Percentiles rank a stretch among this genome's conserved stretches.
These are phyloP conservation scores for Podila epicladia DNA, from an alignment of 192 early-diverging fungal species.

Conservation along the genomic window DNA sequence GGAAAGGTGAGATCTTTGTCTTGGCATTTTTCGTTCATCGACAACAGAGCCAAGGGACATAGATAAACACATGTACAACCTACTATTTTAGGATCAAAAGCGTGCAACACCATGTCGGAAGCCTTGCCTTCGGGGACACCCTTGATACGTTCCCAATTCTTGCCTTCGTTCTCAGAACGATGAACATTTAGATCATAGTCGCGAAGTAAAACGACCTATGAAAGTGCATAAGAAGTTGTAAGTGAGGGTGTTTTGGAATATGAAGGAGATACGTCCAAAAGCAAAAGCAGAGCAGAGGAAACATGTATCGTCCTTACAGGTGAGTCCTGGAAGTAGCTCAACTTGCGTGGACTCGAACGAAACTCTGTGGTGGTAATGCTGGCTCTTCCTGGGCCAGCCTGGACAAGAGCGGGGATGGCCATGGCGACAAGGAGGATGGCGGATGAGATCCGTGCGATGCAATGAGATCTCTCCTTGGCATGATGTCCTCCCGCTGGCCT, in stretches of 20 bases:
- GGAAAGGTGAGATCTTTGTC: slow-evolving; percentile 30
- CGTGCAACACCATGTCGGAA: slow-evolving; percentile 65
- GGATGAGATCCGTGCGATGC: slow-evolving; percentile 15
- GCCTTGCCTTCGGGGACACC: slow-evolving; percentile 59
- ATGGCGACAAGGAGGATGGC: slow-evolving; percentile 15
- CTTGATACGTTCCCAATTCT: slow-evolving; percentile 61
- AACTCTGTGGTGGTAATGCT: slow-evolving; percentile 12
- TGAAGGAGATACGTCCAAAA: background rate
- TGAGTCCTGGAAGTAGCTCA: slow-evolving; percentile 40
- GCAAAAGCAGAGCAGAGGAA: background rate
- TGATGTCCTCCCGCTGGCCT: background rate
- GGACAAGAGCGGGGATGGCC: background rate
- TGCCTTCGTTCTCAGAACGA: slow-evolving; percentile 75
- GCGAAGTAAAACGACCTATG: slow-evolving; percentile 30
- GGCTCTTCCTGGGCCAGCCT: slow-evolving; percentile 16
- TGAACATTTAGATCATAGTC: slow-evolving; percentile 47
- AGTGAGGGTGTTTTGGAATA: background rate
- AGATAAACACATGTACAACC: slow-evolving; percentile 4
- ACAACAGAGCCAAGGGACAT: slow-evolving; percentile 5
- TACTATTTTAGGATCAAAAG: slow-evolving; percentile 72
- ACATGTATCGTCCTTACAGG: slow-evolving; percentile 12
- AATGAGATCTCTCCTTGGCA: background rate
- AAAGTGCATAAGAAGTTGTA: background rate
- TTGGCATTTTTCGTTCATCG: slow-evolving; percentile 49
- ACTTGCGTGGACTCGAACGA: slow-evolving; percentile 10